These are phyloP conservation scores for Apiotrichum montevideense DNA, from an alignment of 1,284 basidiomycete genomes.

Conservation along the genomic window DNA sequence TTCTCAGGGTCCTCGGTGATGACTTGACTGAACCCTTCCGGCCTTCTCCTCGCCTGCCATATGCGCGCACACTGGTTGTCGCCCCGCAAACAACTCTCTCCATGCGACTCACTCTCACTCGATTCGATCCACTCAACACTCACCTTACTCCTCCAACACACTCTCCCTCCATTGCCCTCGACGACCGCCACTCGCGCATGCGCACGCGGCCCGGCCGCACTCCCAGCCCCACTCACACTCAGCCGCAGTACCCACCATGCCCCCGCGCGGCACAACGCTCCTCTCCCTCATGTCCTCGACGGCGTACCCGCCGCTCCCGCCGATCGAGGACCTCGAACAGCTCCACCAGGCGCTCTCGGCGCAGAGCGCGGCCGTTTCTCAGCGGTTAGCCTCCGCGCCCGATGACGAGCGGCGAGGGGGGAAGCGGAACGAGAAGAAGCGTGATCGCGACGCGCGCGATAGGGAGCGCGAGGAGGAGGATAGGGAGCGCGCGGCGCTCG, in stretches of 20 bases:
- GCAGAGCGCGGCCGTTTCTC: slow-evolving; percentile 54
- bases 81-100: too few species aligned
- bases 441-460: slow-evolving; percentile 43
- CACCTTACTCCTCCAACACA: not conserved
- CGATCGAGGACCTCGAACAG: slow-evolving; percentile 62
- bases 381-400: slow-evolving; percentile 52
- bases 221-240: too few species aligned
- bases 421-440: slow-evolving; percentile 59
- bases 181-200: too few species aligned
- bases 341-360: slow-evolving; percentile 58
- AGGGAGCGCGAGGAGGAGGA: slow-evolving; percentile 50
- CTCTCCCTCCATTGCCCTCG: too few species aligned
- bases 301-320: slow-evolving; percentile 53
- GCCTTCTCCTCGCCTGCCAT: too few species aligned
- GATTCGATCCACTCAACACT: not conserved
- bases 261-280: slow-evolving; percentile 24
- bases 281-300: slow-evolving; percentile 34
- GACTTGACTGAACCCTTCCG: too few species aligned
- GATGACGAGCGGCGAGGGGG: slow-evolving; percentile 54
- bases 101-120: not conserved
- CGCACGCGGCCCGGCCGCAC: too few species aligned
- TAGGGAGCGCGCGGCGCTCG: slow-evolving; percentile 54
- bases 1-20: too few species aligned
- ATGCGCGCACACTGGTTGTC: too few species aligned
- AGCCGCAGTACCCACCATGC: slow-evolving; percentile 7